Conservation (phyloP, 1,284 basidiomycete species). For the Pterula multifida region DNA sequence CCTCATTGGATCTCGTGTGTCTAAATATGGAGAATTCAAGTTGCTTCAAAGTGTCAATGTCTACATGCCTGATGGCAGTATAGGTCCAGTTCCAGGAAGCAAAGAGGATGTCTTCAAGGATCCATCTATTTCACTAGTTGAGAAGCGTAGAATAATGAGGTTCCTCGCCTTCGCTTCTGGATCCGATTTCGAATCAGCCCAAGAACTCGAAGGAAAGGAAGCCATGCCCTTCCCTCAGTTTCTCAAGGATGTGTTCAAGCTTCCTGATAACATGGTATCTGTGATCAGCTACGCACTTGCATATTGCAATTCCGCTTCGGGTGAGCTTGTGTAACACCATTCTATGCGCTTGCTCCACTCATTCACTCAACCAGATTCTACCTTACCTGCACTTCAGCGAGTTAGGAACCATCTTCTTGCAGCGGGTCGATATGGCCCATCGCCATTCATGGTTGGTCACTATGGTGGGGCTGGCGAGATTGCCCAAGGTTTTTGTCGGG, state of each 20-base stretch:
- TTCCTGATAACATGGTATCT: constrained; percentile 44
- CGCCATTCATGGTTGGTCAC: constrained; percentile 87
- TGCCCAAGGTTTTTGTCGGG: constrained; percentile 88
- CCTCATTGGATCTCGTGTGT: constrained; percentile 76
- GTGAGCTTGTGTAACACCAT: constrained; percentile 25
- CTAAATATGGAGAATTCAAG: constrained; percentile 84
- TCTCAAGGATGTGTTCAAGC: constrained; percentile 47
- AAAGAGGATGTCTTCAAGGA: constrained; percentile 94
- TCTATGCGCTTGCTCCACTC: constrained; percentile 3
- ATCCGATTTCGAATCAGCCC: constrained; percentile 50
- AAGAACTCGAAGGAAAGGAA: constrained; percentile 49
- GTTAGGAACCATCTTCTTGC: constrained; percentile 68
- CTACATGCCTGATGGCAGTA: constrained; percentile 29
- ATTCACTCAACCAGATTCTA: constrained; percentile 36
- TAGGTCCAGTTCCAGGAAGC: constrained; percentile 72
- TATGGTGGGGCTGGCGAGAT: constrained; percentile 91
- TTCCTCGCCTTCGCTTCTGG: constrained; percentile 75
- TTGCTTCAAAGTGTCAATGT: constrained; percentile 71
- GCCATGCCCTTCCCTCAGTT: constrained; percentile 47
- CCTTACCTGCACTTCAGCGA: constrained; percentile 51
- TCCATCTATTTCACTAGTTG: constrained; percentile 64
- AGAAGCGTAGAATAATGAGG: constrained; percentile 90
- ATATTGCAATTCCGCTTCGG: constrained; percentile 41
- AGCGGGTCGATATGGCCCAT: constrained; percentile 79
- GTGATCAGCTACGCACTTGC: constrained; percentile 67